A percentile compares a stretch with the other conserved stretches of the same genome.
Evolutionary conservation across 495 filamentous ascomycete species (phyloP).

Genomic region (Penicillium pancosmium): DNA sequence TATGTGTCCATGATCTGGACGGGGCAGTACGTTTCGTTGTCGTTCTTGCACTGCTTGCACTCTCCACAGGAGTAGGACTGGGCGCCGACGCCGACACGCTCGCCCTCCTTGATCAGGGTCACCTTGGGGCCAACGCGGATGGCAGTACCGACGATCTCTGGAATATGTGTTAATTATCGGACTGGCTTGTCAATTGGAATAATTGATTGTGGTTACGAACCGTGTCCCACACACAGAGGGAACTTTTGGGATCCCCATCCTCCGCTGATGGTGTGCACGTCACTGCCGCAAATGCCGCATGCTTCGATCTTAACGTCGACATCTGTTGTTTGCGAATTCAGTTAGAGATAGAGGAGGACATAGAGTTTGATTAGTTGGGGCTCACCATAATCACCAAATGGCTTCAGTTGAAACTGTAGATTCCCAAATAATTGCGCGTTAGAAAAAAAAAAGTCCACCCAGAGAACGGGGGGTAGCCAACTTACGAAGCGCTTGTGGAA

Average conservation of each 20-base stretch:
- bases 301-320: conserved; percentile 72
- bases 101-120: conserved; percentile 67
- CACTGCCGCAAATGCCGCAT: conserved; percentile 80
- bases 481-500: conserved; percentile 68
- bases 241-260: conserved; percentile 74
- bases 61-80: conserved; percentile 74
- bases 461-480: conserved; percentile 1
- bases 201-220: conserved; percentile 23
- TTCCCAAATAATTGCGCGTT: background rate
- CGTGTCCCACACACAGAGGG: conserved; percentile 72
- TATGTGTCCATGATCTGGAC: conserved; percentile 64
- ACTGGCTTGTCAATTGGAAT: background rate
- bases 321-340: conserved; percentile 39
- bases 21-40: conserved; percentile 81
- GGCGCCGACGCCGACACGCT: conserved; percentile 79
- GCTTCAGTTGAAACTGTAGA: conserved; percentile 72
- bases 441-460: background rate
- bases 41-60: conserved; percentile 67
- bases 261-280: conserved; percentile 76
- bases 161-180: background rate
- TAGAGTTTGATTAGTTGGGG: background rate
- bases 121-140: conserved; percentile 71
- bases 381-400: conserved; percentile 65
- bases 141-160: conserved; percentile 71
- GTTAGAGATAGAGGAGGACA: background rate